These are phyloP conservation scores for Castanea sativa DNA, from an alignment of 306 rosid genomes.

Conservation along the genomic window DNA sequence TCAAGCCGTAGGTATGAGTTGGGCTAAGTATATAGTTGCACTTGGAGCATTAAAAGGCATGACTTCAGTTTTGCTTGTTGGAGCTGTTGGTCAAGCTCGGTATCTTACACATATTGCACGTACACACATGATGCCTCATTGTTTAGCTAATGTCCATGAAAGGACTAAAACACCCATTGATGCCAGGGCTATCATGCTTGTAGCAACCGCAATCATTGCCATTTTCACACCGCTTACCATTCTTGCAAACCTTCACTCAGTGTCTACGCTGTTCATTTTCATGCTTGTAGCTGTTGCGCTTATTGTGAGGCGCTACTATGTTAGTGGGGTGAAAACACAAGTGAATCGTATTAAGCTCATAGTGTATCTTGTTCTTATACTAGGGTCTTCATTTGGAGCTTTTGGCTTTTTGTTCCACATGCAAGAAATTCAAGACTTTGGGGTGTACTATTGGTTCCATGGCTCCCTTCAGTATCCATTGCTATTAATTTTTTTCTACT, in stretches of 20 bases:
- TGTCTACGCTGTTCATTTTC: constrained; percentile 73
- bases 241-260: constrained; percentile 59
- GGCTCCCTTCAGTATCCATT: constrained; percentile 61
- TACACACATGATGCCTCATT: constrained; percentile 60
- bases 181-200: constrained; percentile 55
- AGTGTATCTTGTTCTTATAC: constrained; percentile 27
- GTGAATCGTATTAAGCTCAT: constrained; percentile 33
- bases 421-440: constrained; percentile 57
- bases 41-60: constrained; percentile 72
- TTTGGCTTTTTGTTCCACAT: constrained; percentile 50
- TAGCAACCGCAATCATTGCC: constrained; percentile 60
- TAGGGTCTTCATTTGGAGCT: constrained; percentile 53
- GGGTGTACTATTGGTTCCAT: constrained; percentile 79
- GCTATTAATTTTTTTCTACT: constrained; percentile 67
- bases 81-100: constrained; percentile 71
- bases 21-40: constrained; percentile 77
- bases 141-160: constrained; percentile 55
- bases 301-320: constrained; percentile 58
- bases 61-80: constrained; percentile 64
- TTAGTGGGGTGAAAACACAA: constrained; percentile 34
- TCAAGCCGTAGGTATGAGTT: constrained; percentile 52
- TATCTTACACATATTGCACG: constrained; percentile 77
- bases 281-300: constrained; percentile 64
- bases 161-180: constrained; percentile 64
- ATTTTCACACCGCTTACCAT: constrained; percentile 61